Percentiles rank a stretch among this genome's conserved stretches.
Evolutionary conservation across 2,329 filamentous ascomycete species (phyloP).

Genomic region (Lachnellula cervina): DNA sequence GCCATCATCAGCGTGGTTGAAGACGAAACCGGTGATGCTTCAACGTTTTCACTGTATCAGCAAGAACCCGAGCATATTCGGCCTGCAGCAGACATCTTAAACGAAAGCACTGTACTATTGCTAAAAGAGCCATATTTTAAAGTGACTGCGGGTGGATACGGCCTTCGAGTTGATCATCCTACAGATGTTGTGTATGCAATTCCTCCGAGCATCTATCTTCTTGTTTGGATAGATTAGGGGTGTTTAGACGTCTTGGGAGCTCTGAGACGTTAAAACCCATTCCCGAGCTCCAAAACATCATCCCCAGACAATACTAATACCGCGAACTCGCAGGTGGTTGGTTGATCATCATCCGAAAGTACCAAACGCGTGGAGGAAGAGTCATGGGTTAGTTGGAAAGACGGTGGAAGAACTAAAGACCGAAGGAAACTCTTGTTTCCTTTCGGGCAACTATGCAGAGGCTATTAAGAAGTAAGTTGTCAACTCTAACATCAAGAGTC

Average conservation of each 20-base stretch:
- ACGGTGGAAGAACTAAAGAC: neutral
- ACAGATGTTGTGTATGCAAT: neutral
- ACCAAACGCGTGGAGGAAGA: neutral
- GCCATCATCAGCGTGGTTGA: conserved; percentile 29
- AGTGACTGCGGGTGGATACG: conserved; percentile 21
- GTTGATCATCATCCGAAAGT: neutral
- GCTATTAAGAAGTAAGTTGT: neutral
- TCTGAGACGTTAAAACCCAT: too few species aligned
- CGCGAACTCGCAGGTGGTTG: neutral
- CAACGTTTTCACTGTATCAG: conserved; percentile 40
- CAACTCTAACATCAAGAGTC: neutral
- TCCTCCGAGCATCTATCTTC: too few species aligned
- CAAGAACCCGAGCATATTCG: conserved; percentile 22
- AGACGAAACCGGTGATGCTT: conserved; percentile 19
- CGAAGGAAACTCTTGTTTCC: neutral
- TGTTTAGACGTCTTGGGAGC: too few species aligned
- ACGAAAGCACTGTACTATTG: neutral
- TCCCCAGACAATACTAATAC: too few species aligned
- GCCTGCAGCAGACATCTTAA: neutral
- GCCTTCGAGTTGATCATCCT: conserved; percentile 31
- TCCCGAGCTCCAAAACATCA: too few species aligned
- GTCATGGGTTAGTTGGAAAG: neutral
- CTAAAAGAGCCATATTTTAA: conserved; percentile 4
- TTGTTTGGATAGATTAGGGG: too few species aligned
- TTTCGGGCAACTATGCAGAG: neutral